phyloP scores from a whole-genome alignment of 225 moss, liverwort and hornwort species.

The Marchantia paleacea region DNA sequence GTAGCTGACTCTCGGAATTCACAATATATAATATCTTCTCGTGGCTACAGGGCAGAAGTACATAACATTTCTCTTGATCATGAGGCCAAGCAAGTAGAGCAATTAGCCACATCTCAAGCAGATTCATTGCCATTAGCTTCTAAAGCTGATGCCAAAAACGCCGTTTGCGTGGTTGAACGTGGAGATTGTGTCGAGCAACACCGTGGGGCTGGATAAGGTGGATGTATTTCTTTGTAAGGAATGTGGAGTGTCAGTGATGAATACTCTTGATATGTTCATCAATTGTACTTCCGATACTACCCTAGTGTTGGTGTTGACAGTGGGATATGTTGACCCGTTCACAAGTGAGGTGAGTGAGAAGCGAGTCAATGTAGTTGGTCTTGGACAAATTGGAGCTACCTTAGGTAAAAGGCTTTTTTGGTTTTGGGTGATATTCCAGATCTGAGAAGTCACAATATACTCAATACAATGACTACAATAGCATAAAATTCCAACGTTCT shows the following conservation, averaged over 20 bases:
- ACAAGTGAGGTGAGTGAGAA: slow-evolving; percentile 74
- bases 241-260: slow-evolving; percentile 52
- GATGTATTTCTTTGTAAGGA: slow-evolving; percentile 48
- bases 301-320: slow-evolving; percentile 57
- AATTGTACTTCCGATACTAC: slow-evolving; percentile 81
- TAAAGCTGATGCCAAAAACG: no score
- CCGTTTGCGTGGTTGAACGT: no score
- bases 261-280: slow-evolving; percentile 80
- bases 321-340: slow-evolving; percentile 48
- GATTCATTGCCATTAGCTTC: no score
- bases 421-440: slow-evolving; percentile 69
- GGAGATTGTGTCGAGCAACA: slow-evolving; percentile 60
- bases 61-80: not conserved
- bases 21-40: not conserved
- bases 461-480: slow-evolving; percentile 48
- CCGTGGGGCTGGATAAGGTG: slow-evolving; percentile 74
- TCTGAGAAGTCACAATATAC: slow-evolving; percentile 51
- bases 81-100: no score
- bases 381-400: slow-evolving; percentile 76
- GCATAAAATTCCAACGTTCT: slow-evolving; percentile 63
- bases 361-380: slow-evolving; percentile 72
- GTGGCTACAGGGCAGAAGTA: not conserved
- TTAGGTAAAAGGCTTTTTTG: slow-evolving; percentile 68
- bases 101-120: no score
- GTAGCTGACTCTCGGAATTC: not conserved